These are phyloP conservation scores for Aspergillus sp. DNA, from an alignment of 2,329 filamentous ascomycete species.

Conservation along the genomic window DNA sequence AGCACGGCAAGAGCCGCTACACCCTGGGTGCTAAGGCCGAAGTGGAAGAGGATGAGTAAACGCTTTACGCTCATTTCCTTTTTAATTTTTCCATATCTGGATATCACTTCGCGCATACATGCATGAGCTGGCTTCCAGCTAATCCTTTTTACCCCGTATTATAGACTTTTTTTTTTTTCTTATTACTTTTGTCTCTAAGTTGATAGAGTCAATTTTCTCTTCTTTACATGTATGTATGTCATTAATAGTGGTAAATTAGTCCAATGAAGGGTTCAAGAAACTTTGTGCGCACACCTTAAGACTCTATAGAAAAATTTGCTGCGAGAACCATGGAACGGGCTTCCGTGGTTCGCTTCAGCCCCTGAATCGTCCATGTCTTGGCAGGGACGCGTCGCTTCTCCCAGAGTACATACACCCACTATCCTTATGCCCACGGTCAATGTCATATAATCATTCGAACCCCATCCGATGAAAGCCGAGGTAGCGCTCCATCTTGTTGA, in stretches of 20 bases:
- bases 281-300: too few species aligned
- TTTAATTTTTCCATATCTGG: slow-evolving; percentile 27
- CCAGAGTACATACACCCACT: too few species aligned
- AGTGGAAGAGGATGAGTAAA: slow-evolving; percentile 46
- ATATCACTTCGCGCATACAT: slow-evolving; percentile 33
- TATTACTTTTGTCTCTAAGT: slow-evolving; percentile 26
- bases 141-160: slow-evolving; percentile 30
- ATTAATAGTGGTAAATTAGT: slow-evolving; percentile 39
- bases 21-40: slow-evolving; percentile 41
- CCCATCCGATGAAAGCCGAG: too few species aligned
- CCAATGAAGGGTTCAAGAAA: slow-evolving; percentile 32
- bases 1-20: slow-evolving; percentile 45
- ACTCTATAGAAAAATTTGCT: slow-evolving; percentile 4
- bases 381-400: too few species aligned
- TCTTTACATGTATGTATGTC: slow-evolving; percentile 42
- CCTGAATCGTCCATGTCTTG: not conserved
- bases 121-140: slow-evolving; percentile 26
- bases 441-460: too few species aligned
- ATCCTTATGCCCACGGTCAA: too few species aligned
- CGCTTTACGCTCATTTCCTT: slow-evolving; percentile 19
- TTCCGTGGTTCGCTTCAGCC: not conserved
- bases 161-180: slow-evolving; percentile 38
- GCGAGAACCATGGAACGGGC: not conserved
- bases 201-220: slow-evolving; percentile 35
- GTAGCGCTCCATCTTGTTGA: too few species aligned